These are phyloP conservation scores for Rutstroemia sydowiana DNA, from an alignment of 2,329 filamentous ascomycete genomes.

Conservation along the genomic window DNA sequence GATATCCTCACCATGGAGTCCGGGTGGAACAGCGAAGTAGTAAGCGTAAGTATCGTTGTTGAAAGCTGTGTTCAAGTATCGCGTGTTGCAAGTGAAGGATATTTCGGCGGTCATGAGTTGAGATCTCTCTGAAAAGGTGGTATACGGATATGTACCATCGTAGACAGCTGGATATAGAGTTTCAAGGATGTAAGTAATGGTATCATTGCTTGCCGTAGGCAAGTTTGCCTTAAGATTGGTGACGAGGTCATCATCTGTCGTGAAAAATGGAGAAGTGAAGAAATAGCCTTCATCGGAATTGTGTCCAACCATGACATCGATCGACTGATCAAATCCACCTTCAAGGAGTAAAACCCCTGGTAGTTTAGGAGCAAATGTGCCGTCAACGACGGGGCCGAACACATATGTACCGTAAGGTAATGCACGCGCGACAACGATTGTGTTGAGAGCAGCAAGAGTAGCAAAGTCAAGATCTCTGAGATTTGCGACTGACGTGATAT, in stretches of 20 bases:
- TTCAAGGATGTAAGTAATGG: slow-evolving; percentile 32
- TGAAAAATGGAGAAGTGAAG: slow-evolving; percentile 25
- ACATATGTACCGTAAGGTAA: slow-evolving; percentile 36
- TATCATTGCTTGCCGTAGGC: slow-evolving; percentile 16
- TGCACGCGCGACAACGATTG: slow-evolving; percentile 11
- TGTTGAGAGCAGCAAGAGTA: slow-evolving; percentile 15
- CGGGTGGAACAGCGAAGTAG: slow-evolving; percentile 45
- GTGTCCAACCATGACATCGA: slow-evolving; percentile 40
- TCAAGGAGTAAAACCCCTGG: slow-evolving; percentile 38
- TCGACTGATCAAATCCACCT: slow-evolving; percentile 37
- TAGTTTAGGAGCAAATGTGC: slow-evolving; percentile 38
- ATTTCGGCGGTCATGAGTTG: slow-evolving; percentile 37
- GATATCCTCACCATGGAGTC: slow-evolving; percentile 45
- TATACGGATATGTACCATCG: slow-evolving; percentile 38
- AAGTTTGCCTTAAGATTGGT: slow-evolving; percentile 12
- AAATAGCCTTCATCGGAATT: slow-evolving; percentile 35
- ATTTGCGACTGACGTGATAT: slow-evolving; percentile 7
- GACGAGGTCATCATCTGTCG: slow-evolving; percentile 13
- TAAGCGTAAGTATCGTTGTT: slow-evolving; percentile 43
- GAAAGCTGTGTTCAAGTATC: slow-evolving; percentile 41
- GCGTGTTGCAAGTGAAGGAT: slow-evolving; percentile 44
- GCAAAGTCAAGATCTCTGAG: slow-evolving; percentile 6
- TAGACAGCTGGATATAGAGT: slow-evolving; percentile 44
- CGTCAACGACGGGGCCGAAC: slow-evolving; percentile 40
- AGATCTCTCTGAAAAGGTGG: slow-evolving; percentile 35